A percentile compares a stretch with the other conserved stretches of the same genome.
Evolutionary conservation across 192 early-diverging fungal genomes (phyloP).

Genomic region (Coemansia aciculifera): DNA sequence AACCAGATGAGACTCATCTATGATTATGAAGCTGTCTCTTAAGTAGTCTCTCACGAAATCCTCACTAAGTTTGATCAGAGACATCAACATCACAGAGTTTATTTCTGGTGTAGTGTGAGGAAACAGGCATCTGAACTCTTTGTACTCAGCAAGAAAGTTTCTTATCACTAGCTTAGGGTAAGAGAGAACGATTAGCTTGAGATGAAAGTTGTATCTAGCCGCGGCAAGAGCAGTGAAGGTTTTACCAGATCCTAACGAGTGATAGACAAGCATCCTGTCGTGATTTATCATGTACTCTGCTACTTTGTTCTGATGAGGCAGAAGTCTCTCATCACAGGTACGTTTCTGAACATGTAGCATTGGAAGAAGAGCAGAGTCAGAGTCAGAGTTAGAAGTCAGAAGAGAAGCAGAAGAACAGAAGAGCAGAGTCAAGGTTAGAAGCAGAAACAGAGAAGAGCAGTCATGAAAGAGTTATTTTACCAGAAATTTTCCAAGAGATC

Average conservation of each 20-base stretch:
- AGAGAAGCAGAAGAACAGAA: no score
- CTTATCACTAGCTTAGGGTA: constrained; percentile 10
- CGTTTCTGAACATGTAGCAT: no score
- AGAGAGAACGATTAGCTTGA: constrained; percentile 8
- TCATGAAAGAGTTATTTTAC: neutral
- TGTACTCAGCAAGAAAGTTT: constrained; percentile 17
- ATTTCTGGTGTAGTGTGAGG: constrained; percentile 14
- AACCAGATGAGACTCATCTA: constrained; percentile 20
- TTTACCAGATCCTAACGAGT: constrained; percentile 22
- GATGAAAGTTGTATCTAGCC: constrained; percentile 15
- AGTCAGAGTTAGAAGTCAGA: no score
- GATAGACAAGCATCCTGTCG: constrained; percentile 14
- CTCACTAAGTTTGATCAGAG: neutral
- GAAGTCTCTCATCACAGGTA: neutral
- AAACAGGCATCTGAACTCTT: constrained; percentile 23
- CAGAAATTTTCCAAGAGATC: neutral
- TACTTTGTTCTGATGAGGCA: constrained; percentile 18
- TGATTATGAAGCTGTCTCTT: constrained; percentile 15
- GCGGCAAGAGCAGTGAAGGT: constrained; percentile 28
- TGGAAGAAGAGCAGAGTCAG: no score
- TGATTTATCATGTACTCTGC: constrained; percentile 19
- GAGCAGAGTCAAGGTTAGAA: no score
- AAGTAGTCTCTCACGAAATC: constrained; percentile 12
- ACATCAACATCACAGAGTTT: constrained; percentile 6
- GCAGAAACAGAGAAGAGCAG: neutral